Evolutionary conservation across 208 protist genomes (phyloP), one percentile per base, ranked within the genome.

Genomic region (Trypanosoma lewisi): DNA sequence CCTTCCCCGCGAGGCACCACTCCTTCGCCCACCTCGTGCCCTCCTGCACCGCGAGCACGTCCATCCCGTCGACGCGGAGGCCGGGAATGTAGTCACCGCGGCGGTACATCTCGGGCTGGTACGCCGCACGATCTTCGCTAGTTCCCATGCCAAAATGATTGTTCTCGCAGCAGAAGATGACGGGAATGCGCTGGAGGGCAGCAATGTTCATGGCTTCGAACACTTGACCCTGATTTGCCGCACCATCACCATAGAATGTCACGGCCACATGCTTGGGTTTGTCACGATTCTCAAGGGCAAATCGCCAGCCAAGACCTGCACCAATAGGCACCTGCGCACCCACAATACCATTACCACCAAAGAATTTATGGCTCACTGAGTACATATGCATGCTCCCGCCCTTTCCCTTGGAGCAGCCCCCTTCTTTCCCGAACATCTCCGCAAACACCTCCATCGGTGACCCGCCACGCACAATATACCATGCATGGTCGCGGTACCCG

Each of bases 361-460:
- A 99, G 78, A 99, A 99, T 61, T 96, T 86, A 52, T 89, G 63
- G 23, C 83, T 63, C 16, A 82, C 58, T 44, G 66, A 84, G 85
- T 99, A 99, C 94, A 99, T 98, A 83, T 99, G 98, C 98, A 99
- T 99, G 55, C 94, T 98, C 27, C 98, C 98, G 47, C 98, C 98
- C 74, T 97, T 96, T 62, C 96, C 94, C 67, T 97, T 96, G 34
- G 89, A 96, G 78, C 85, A 89, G 56, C 96, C 95, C 19, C 63
- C 71, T 51, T 71, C 54, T 31, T 78, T 73, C 39, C 96, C 96
- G 52, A 96, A 89, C 54, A 98, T 87, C 82, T 98, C 96, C 6
- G 89, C 89, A 50, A 98, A 89, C n/a, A 97, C 84, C 30, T 80
- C 76, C 71, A 89, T 68, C 37, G 88, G 67, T 33, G 87, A 89